phyloP scores from a whole-genome alignment of 177 flowering plant genomes.

The Vitis hybrid region DNA sequence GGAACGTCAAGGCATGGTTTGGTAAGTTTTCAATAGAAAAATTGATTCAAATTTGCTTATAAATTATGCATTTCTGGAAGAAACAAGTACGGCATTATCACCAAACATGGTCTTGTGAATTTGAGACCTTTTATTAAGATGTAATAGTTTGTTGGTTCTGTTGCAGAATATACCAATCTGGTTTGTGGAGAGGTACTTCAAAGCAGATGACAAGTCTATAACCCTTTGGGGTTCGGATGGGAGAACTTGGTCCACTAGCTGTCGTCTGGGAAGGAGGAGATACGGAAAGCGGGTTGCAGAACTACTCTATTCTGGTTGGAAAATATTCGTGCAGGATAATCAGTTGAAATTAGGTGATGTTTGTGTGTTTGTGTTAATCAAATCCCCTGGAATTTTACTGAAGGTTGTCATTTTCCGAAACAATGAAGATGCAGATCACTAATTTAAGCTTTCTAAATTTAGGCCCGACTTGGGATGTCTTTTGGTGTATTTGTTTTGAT shows the following conservation, averaged over 20 bases:
- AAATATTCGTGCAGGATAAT: constrained; percentile 3
- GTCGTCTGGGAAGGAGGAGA: too few species aligned
- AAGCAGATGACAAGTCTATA: background rate
- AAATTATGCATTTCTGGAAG: too few species aligned
- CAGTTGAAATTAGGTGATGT: constrained; percentile 5
- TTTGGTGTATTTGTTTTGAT: too few species aligned
- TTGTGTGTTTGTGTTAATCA: constrained; percentile 5
- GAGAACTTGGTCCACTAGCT: background rate
- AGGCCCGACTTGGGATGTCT: too few species aligned
- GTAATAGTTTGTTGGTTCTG: background rate
- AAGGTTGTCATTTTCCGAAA: background rate
- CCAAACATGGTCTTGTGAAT: too few species aligned
- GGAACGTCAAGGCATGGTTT: too few species aligned
- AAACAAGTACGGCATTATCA: background rate
- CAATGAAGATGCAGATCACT: background rate
- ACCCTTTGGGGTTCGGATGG: constrained; percentile 3
- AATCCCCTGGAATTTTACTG: background rate
- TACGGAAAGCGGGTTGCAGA: too few species aligned
- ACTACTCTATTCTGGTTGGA: constrained; percentile 16
- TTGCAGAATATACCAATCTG: constrained; percentile 5
- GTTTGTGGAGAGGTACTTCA: constrained; percentile 2
- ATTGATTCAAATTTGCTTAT: too few species aligned
- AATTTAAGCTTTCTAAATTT: background rate
- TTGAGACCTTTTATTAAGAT: too few species aligned
- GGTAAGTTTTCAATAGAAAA: background rate